These are phyloP conservation scores for Pseudognaphalium luteoalbum DNA, from an alignment of 129 eudicot species.

Conservation along the genomic window DNA sequence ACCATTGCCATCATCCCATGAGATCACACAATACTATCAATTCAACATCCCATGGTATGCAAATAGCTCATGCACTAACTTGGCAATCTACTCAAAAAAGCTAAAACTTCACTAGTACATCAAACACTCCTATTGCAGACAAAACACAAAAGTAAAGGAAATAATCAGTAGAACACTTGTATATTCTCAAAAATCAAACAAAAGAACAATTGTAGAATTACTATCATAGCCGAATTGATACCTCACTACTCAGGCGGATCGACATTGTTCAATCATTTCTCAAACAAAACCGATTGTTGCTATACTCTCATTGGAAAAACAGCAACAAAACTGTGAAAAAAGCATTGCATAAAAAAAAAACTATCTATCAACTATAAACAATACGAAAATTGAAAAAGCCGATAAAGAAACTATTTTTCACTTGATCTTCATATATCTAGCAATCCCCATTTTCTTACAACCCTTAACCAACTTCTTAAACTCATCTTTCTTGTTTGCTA, in stretches of 20 bases:
- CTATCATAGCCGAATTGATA: constrained; percentile 16
- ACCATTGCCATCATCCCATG: background rate
- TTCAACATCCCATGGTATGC: background rate
- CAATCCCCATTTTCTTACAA: constrained; percentile 18
- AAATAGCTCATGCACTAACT: background rate
- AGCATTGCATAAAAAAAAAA: constrained; percentile 24
- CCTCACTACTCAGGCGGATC: background rate
- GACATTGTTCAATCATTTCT: background rate
- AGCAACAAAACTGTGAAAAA: constrained; percentile 14
- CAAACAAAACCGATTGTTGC: constrained; percentile 6
- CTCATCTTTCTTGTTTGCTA: constrained; percentile 26
- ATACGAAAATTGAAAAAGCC: background rate
- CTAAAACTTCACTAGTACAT: background rate
- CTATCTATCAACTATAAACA: background rate
- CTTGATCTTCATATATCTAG: constrained; percentile 25
- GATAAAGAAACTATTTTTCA: background rate
- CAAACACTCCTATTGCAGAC: constrained; percentile 2
- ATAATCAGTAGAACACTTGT: background rate
- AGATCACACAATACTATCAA: background rate
- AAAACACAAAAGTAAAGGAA: background rate
- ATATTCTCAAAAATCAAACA: constrained; percentile 23
- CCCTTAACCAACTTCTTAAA: constrained; percentile 24
- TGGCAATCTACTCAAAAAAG: background rate
- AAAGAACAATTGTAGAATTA: background rate
- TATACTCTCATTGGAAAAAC: constrained; percentile 27